Percentiles rank a stretch among this genome's conserved stretches.
phyloP scores from a whole-genome alignment of 164 flowering plant species.

The Piper betle region DNA sequence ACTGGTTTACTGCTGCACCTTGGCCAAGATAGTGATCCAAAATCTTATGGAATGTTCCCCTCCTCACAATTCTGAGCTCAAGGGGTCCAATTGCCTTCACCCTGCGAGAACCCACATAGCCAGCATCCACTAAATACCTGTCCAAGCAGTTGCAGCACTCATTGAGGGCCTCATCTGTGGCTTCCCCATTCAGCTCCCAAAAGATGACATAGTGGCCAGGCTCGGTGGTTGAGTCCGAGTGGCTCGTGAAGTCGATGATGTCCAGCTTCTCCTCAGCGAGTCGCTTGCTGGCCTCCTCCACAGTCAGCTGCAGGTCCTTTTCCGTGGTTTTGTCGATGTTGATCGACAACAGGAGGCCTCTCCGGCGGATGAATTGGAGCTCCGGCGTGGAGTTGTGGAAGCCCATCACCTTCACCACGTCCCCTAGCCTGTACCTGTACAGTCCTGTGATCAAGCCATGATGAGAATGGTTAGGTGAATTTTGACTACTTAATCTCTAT shows the following conservation, averaged over 20 bases:
- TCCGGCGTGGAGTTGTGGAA: conserved; percentile 80
- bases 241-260: conserved; percentile 68
- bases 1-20: conserved; percentile 80
- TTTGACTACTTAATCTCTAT: no score
- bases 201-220: conserved; percentile 85
- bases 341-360: conserved; percentile 60
- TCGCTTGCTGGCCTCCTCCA: conserved; percentile 46
- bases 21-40: conserved; percentile 42
- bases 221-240: conserved; percentile 38
- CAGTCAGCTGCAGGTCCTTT: conserved; percentile 69
- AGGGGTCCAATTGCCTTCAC: conserved; percentile 55
- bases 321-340: conserved; percentile 98
- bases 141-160: conserved; percentile 77
- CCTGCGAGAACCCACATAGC: conserved; percentile 65
- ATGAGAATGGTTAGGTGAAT: no score
- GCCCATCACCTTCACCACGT: conserved; percentile 67
- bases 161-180: conserved; percentile 30
- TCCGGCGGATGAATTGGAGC: conserved; percentile 70
- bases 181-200: conserved; percentile 69
- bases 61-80: conserved; percentile 53
- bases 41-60: conserved; percentile 71
- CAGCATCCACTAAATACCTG: conserved; percentile 57
- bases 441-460: conserved; percentile 39
- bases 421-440: conserved; percentile 88
- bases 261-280: conserved; percentile 49